phyloP scores from a whole-genome alignment of 345 rosid genomes.

The Excoecaria cochinchinensis region DNA sequence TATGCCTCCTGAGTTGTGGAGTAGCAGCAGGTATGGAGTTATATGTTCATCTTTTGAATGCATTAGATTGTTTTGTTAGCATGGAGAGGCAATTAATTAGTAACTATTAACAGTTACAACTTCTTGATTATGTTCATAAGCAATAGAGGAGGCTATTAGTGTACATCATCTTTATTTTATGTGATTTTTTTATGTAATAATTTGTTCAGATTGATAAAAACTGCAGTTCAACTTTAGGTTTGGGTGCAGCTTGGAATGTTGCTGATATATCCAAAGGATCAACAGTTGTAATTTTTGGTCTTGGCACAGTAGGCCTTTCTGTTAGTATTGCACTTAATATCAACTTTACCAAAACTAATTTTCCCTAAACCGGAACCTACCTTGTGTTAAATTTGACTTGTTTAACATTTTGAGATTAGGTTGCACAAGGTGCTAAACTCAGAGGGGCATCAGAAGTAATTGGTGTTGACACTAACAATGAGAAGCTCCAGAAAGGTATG shows the following conservation, averaged over 20 bases:
- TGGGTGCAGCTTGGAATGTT: slow-evolving; percentile 99
- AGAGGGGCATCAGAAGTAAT: slow-evolving; percentile 82
- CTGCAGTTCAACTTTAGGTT: slow-evolving; percentile 41
- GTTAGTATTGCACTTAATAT: slow-evolving; percentile 43
- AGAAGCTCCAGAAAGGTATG: slow-evolving; percentile 68
- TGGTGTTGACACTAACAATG: slow-evolving; percentile 84
- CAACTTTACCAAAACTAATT: background rate
- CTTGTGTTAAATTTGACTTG: slow-evolving; percentile 2
- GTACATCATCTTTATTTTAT: background rate
- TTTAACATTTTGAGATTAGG: slow-evolving; percentile 40
- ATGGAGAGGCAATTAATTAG: background rate
- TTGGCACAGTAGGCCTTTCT: slow-evolving; percentile 91
- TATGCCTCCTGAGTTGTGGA: slow-evolving; percentile 91
- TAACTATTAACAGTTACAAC: background rate
- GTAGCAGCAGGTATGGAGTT: slow-evolving; percentile 64
- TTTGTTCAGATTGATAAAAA: background rate
- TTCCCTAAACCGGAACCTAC: background rate
- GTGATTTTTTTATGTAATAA: background rate
- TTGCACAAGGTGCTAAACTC: slow-evolving; percentile 86
- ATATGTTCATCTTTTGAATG: background rate
- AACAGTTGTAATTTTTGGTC: slow-evolving; percentile 79
- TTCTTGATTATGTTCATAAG: background rate
- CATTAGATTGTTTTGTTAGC: background rate
- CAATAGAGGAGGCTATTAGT: background rate
- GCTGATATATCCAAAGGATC: slow-evolving; percentile 76